phyloP scores from a whole-genome alignment of 257 asterid genomes.

The Gentiana dahurica region DNA sequence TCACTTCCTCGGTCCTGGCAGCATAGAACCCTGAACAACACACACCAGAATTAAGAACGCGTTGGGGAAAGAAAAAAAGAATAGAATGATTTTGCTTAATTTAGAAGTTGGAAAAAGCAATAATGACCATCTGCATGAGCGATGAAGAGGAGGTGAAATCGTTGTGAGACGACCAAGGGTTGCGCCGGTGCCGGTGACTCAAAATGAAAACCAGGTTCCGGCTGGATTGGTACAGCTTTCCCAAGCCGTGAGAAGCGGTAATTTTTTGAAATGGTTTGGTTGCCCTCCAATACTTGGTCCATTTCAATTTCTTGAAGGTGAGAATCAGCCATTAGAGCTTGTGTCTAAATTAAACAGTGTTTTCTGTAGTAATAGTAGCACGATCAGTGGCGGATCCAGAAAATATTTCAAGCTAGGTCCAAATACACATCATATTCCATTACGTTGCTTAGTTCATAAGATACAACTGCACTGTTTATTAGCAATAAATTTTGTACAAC shows the following conservation, averaged over 20 bases:
- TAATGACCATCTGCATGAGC: conserved; percentile 57
- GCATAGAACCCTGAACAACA: conserved; percentile 77
- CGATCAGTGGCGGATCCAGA: too few relatives aligned
- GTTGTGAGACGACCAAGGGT: conserved; percentile 73
- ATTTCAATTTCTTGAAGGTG: conserved; percentile 16
- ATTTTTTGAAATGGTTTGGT: conserved; percentile 34
- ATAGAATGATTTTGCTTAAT: background rate
- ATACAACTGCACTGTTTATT: too few relatives aligned
- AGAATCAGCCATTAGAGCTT: too few relatives aligned
- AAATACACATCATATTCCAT: too few relatives aligned
- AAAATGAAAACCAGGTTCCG: conserved; percentile 23
- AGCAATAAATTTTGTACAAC: too few relatives aligned
- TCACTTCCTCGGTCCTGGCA: conserved; percentile 67
- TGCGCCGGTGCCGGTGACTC: conserved; percentile 50
- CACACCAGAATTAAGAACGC: background rate
- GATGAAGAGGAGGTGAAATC: conserved; percentile 58
- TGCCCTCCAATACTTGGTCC: conserved; percentile 63
- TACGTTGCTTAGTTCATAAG: too few relatives aligned
- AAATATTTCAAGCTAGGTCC: too few relatives aligned
- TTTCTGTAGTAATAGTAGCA: too few relatives aligned
- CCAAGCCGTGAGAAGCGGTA: conserved; percentile 61
- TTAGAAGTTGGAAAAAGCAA: background rate
- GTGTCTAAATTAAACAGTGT: too few relatives aligned
- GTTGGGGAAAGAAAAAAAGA: background rate
- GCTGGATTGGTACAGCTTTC: conserved; percentile 38